Percentiles rank a stretch among this genome's conserved stretches.
phyloP scores from a whole-genome alignment of 2,329 filamentous ascomycete genomes.

The Cordyceps pruinosa region DNA sequence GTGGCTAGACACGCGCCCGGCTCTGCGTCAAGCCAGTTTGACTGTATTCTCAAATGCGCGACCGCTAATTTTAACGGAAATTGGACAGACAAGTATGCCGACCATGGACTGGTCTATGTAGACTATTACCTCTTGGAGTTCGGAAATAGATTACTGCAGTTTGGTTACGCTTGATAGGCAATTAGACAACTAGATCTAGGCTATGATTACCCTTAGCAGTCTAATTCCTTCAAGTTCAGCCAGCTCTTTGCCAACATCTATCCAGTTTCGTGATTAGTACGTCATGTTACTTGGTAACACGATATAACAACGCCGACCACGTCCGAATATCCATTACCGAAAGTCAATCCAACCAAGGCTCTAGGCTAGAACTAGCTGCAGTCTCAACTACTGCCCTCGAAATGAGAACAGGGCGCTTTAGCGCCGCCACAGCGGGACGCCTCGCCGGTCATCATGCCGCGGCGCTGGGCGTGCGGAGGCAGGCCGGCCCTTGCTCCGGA shows the following conservation, averaged over 20 bases:
- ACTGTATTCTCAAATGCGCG: constrained; percentile 25
- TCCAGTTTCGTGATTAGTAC: too few relatives aligned
- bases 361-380: too few relatives aligned
- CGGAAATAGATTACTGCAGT: constrained; percentile 38
- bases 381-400: too few relatives aligned
- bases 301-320: too few relatives aligned
- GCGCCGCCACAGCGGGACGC: neutral
- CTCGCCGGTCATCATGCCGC: neutral
- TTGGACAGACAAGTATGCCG: constrained; percentile 21
- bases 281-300: too few relatives aligned
- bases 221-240: too few relatives aligned
- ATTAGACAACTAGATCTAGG: too few relatives aligned
- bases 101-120: constrained; percentile 41
- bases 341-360: too few relatives aligned
- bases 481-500: neutral
- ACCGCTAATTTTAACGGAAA: constrained; percentile 30
- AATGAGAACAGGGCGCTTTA: neutral
- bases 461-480: neutral
- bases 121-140: constrained; percentile 43
- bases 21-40: constrained; percentile 17
- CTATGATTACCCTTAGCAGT: too few relatives aligned
- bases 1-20: neutral
- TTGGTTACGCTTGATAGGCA: constrained; percentile 20
- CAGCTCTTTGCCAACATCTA: too few relatives aligned
- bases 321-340: too few relatives aligned